Percentiles rank a stretch among this genome's conserved stretches.
These are phyloP conservation scores for Cyclospora cayetanensis DNA, from an alignment of 169 alveolate genomes.

Conservation along the genomic window DNA sequence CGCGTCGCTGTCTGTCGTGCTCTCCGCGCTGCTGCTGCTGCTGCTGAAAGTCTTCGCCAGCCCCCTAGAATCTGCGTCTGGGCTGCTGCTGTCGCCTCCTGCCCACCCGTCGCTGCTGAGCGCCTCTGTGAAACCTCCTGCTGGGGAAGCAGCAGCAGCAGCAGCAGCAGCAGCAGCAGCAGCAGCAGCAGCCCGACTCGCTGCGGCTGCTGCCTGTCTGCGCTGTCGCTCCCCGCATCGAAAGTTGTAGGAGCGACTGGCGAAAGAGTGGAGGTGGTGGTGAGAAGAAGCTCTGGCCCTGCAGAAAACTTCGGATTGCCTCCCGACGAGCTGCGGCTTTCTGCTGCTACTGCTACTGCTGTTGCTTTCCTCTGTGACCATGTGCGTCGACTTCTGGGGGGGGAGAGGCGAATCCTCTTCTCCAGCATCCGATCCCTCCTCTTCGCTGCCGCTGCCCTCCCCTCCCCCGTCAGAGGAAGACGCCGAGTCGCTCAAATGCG, in stretches of 20 bases:
- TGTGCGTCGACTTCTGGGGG: background rate
- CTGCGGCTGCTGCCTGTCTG: background rate
- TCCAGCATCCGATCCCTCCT: background rate
- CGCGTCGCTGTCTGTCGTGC: background rate
- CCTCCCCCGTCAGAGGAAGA: background rate
- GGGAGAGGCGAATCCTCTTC: background rate
- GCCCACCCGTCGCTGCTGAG: background rate
- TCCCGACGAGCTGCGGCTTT: background rate
- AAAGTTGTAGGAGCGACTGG: background rate
- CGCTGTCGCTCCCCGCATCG: conserved; percentile 47
- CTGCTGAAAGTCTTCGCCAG: background rate
- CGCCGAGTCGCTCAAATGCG: conserved; percentile 32
- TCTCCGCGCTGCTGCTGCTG: background rate
- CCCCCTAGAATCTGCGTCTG: background rate
- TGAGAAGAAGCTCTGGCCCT: background rate
- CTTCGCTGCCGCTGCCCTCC: background rate
- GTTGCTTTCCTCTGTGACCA: background rate
- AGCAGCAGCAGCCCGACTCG: background rate
- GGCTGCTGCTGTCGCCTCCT: conserved; percentile 1
- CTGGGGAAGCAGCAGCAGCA: background rate
- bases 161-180: background rate
- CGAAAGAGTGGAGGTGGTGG: background rate
- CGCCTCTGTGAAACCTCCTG: background rate
- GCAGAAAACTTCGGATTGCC: background rate
- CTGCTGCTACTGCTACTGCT: conserved; percentile 7